phyloP scores from a whole-genome alignment of 2,329 filamentous ascomycete genomes.

The Colletotrichum lini region DNA sequence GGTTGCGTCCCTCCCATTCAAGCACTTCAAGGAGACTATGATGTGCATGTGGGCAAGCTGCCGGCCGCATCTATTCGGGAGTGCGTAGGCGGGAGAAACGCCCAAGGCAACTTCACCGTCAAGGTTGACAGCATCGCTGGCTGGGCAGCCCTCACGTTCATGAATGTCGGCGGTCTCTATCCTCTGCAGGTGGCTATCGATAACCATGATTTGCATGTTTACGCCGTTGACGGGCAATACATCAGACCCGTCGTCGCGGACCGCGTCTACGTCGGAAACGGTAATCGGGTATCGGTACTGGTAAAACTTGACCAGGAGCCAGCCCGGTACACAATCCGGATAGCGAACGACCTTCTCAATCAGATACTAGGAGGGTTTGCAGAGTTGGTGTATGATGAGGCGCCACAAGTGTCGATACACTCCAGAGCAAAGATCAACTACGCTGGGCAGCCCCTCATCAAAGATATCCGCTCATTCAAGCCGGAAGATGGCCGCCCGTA shows the following conservation, averaged over 20 bases:
- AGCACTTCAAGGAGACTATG: conserved; percentile 19
- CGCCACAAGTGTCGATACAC: accelerated
- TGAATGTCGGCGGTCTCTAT: conserved; percentile 20
- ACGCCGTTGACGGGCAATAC: conserved; percentile 59
- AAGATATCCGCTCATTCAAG: neutral
- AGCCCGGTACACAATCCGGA: conserved; percentile 55
- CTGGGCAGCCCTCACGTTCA: neutral
- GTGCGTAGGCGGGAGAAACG: neutral
- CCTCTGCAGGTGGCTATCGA: conserved; percentile 55
- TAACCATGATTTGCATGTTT: conserved; percentile 59
- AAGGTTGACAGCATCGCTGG: neutral
- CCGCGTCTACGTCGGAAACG: conserved; percentile 49
- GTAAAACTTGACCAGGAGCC: conserved; percentile 56
- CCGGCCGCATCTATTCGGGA: neutral
- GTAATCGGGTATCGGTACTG: conserved; percentile 57
- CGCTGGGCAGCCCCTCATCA: conserved; percentile 4
- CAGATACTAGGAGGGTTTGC: conserved; percentile 20
- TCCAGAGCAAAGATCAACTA: conserved; percentile 14
- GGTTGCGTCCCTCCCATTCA: conserved; percentile 16
- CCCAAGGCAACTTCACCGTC: conserved; percentile 15
- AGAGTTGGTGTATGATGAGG: conserved; percentile 5
- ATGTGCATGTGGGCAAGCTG: conserved; percentile 2
- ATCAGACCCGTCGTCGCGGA: conserved; percentile 50
- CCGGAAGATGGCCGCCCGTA: conserved; percentile 9
- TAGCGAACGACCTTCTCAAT: conserved; percentile 32